Evolutionary conservation across 306 rosid species (phyloP).

Genomic region (Leucaena leucocephala): DNA sequence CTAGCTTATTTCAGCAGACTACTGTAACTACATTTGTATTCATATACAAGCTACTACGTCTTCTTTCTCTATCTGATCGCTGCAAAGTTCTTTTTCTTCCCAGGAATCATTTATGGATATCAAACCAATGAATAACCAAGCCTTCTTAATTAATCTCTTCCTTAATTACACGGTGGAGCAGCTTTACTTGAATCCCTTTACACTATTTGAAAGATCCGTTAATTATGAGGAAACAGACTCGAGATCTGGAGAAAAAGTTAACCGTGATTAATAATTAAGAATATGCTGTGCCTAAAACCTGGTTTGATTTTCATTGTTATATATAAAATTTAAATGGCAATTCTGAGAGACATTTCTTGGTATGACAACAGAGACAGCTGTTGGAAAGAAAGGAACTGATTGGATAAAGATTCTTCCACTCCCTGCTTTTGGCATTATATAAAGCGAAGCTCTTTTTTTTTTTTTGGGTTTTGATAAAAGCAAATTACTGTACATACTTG

Average conservation of each 20-base stretch:
- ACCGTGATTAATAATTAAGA: neutral
- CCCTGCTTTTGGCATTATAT: slow-evolving; percentile 36
- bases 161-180: neutral
- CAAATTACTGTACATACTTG: slow-evolving; percentile 18
- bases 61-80: neutral
- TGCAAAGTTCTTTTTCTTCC: neutral
- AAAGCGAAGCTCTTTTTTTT: neutral
- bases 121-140: neutral
- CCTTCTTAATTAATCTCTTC: neutral
- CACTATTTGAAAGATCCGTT: neutral
- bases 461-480: neutral
- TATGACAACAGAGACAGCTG: slow-evolving; percentile 49
- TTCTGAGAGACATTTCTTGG: neutral
- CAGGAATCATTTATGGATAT: neutral
- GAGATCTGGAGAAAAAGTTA: neutral
- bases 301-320: neutral
- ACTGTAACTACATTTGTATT: neutral
- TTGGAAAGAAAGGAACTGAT: slow-evolving; percentile 40
- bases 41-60: neutral
- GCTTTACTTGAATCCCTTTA: neutral
- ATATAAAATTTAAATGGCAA: neutral
- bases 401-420: slow-evolving; percentile 36
- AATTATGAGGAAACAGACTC: neutral
- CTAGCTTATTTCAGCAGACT: neutral
- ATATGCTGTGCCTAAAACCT: neutral